Conservation (phyloP, 2,329 filamentous ascomycete genomes). For the Sporothrix variecibatus region DNA sequence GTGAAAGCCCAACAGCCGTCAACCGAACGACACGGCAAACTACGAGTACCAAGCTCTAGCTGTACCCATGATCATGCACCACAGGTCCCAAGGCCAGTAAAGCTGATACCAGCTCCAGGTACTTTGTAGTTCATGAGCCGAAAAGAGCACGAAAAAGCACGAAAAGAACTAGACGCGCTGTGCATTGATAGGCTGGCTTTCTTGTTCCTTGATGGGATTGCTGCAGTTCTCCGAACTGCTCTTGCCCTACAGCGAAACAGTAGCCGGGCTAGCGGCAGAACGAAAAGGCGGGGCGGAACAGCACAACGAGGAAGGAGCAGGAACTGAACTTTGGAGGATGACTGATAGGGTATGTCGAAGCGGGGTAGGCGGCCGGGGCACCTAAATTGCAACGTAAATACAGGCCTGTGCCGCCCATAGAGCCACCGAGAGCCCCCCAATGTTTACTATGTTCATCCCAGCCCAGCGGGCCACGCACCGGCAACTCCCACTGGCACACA, state of each 20-base stretch:
- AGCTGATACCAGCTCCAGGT: neutral
- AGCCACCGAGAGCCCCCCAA: neutral
- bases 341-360: slow-evolving; percentile 7
- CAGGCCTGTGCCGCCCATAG: neutral
- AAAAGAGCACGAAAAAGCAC: neutral
- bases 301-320: neutral
- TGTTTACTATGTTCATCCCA: neutral
- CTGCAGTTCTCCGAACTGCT: neutral
- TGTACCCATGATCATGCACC: neutral
- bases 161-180: neutral
- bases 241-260: neutral
- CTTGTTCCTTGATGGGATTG: neutral
- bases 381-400: neutral
- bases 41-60: neutral
- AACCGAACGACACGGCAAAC: slow-evolving; percentile 8
- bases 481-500: neutral
- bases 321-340: neutral
- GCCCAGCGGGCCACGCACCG: neutral
- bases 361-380: neutral
- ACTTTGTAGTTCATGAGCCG: neutral
- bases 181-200: neutral
- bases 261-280: slow-evolving; percentile 20
- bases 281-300: neutral
- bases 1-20: neutral
- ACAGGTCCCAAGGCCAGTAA: neutral